phyloP scores from a whole-genome alignment of 2,329 filamentous ascomycete genomes.

The Exophiala spinifera region DNA sequence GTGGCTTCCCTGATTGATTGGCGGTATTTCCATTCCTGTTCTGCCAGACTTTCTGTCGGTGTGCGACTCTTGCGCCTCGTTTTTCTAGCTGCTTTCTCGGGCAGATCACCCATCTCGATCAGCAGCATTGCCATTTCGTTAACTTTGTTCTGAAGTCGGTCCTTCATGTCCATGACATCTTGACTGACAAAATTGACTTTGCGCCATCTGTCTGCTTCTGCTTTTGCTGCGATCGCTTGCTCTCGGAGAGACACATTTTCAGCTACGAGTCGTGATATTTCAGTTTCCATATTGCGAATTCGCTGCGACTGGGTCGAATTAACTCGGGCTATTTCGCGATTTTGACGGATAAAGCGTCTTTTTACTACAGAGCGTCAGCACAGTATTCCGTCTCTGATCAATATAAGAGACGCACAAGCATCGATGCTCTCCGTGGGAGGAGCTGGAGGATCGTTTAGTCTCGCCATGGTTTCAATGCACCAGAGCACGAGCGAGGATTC shows the following conservation, averaged over 20 bases:
- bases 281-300: constrained; percentile 62
- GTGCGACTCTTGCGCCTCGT: constrained; percentile 21
- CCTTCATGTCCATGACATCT: constrained; percentile 52
- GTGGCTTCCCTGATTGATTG: constrained; percentile 22
- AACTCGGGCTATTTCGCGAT: constrained; percentile 62
- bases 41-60: constrained; percentile 26
- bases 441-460: constrained; percentile 46
- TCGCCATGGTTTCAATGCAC: constrained; percentile 40
- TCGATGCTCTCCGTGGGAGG: constrained; percentile 47
- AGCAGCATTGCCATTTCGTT: constrained; percentile 55
- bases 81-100: constrained; percentile 18
- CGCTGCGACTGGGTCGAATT: constrained; percentile 64
- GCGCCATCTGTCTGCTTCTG: constrained; percentile 50
- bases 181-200: constrained; percentile 44
- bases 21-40: constrained; percentile 31
- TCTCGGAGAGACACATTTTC: constrained; percentile 61
- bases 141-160: constrained; percentile 55
- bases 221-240: constrained; percentile 56
- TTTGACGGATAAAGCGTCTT: constrained; percentile 62
- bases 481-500: neutral
- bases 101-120: constrained; percentile 49
- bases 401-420: constrained; percentile 38
- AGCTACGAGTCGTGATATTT: constrained; percentile 57
- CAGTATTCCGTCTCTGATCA: neutral
- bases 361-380: constrained; percentile 45